phyloP scores from a whole-genome alignment of 2,329 filamentous ascomycete genomes.

The Diaporthe sp. region DNA sequence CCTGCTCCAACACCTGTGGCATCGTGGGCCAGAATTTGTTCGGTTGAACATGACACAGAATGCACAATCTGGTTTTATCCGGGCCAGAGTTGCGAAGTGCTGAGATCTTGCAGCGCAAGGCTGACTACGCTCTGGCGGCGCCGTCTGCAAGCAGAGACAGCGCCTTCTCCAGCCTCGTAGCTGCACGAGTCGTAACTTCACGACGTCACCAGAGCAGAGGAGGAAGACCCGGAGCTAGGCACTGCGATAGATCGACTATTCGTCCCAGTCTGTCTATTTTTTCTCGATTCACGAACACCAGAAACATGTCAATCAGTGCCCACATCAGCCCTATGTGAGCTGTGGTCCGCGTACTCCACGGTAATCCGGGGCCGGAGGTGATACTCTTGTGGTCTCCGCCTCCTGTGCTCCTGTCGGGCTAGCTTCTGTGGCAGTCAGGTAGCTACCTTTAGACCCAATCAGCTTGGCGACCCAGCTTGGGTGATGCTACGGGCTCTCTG shows the following conservation, averaged over 20 bases:
- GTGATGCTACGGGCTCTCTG: conserved; percentile 42
- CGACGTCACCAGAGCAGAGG: conserved; percentile 2
- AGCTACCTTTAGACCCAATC: conserved; percentile 35
- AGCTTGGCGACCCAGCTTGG: conserved; percentile 31
- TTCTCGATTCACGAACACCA: neutral
- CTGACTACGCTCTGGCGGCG: neutral
- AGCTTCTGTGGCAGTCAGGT: conserved; percentile 31
- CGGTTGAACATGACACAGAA: conserved; percentile 38
- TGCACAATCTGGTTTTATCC: conserved; percentile 3
- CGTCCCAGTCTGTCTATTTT: neutral
- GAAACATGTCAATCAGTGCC: conserved; percentile 20
- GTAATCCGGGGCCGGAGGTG: conserved; percentile 26
- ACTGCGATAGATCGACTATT: too few species aligned
- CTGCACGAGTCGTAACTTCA: conserved; percentile 7
- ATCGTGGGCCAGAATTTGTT: conserved; percentile 31
- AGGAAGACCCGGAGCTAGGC: neutral
- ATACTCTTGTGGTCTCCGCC: conserved; percentile 33
- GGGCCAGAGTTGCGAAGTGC: conserved; percentile 1
- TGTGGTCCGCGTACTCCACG: neutral
- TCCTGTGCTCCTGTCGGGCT: conserved; percentile 33
- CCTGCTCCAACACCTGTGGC: conserved; percentile 29
- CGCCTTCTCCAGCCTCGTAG: neutral
- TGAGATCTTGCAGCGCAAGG: neutral
- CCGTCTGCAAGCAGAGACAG: neutral
- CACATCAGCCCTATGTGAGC: conserved; percentile 31